These are phyloP conservation scores for Delonix regia DNA, from an alignment of 306 rosid species.

Conservation along the genomic window DNA sequence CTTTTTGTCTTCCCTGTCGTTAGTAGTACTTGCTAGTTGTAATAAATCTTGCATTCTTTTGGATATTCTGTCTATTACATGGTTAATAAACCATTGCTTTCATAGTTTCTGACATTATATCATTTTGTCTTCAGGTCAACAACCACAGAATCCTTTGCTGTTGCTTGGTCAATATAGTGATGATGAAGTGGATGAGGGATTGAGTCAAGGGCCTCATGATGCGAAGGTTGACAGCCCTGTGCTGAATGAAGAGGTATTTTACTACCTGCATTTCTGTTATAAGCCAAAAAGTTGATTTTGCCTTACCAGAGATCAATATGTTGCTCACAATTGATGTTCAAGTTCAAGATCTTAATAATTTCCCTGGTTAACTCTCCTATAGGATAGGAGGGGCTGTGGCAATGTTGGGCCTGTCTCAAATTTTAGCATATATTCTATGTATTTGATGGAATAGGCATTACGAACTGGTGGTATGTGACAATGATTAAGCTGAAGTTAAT, in stretches of 20 bases:
- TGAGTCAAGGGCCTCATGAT: constrained; percentile 47
- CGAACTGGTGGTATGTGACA: not conserved
- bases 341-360: constrained; percentile 16
- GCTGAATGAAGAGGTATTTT: constrained; percentile 65
- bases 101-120: constrained; percentile 51
- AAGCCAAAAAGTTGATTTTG: constrained; percentile 25
- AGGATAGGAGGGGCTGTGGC: not conserved
- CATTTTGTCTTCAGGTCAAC: constrained; percentile 72
- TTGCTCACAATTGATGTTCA: constrained; percentile 2
- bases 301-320: constrained; percentile 8
- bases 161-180: constrained; percentile 97
- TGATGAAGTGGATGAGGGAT: constrained; percentile 72
- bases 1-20: constrained; percentile 30
- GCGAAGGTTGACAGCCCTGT: constrained; percentile 44
- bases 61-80: constrained; percentile 29
- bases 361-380: not conserved
- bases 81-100: constrained; percentile 27
- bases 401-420: constrained; percentile 3
- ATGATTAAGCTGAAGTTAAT: constrained; percentile 8
- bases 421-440: constrained; percentile 12
- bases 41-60: constrained; percentile 22
- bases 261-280: constrained; percentile 4
- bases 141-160: constrained; percentile 77
- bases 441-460: constrained; percentile 2
- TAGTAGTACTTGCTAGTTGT: constrained; percentile 3